phyloP scores from a whole-genome alignment of 192 early-diverging fungal species.

The Backusella psychrophila region DNA sequence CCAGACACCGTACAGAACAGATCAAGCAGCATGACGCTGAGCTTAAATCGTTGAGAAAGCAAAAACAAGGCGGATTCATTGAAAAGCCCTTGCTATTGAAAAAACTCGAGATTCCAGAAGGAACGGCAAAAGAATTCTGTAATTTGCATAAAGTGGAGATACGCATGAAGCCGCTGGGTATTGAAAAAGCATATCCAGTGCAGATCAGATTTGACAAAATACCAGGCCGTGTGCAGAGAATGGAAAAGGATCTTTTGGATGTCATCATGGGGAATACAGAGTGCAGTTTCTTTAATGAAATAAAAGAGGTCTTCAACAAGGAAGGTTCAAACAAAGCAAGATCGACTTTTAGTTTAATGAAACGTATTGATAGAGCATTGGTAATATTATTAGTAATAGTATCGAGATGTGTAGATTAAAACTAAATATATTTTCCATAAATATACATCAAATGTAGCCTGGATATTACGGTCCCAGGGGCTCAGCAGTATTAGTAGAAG shows the following conservation, averaged over 20 bases:
- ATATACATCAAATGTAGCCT: constrained; percentile 34
- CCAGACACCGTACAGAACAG: background rate
- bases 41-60: background rate
- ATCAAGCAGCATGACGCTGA: background rate
- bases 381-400: constrained; percentile 23
- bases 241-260: constrained; percentile 29
- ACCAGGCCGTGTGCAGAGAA: constrained; percentile 21
- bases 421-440: background rate
- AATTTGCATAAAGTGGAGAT: constrained; percentile 40
- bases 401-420: background rate
- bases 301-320: constrained; percentile 28
- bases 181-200: constrained; percentile 36
- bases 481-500: constrained; percentile 31
- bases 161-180: constrained; percentile 37
- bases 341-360: constrained; percentile 34
- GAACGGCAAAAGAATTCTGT: constrained; percentile 35
- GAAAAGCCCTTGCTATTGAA: background rate
- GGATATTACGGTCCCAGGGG: constrained; percentile 59
- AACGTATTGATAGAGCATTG: constrained; percentile 38
- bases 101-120: background rate
- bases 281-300: constrained; percentile 34
- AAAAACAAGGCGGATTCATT: background rate
- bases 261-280: constrained; percentile 29
- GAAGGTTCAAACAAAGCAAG: constrained; percentile 39
- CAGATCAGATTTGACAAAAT: constrained; percentile 38